phyloP scores from a whole-genome alignment of 768 basidiomycete species.

The Termitomyces sp. region DNA sequence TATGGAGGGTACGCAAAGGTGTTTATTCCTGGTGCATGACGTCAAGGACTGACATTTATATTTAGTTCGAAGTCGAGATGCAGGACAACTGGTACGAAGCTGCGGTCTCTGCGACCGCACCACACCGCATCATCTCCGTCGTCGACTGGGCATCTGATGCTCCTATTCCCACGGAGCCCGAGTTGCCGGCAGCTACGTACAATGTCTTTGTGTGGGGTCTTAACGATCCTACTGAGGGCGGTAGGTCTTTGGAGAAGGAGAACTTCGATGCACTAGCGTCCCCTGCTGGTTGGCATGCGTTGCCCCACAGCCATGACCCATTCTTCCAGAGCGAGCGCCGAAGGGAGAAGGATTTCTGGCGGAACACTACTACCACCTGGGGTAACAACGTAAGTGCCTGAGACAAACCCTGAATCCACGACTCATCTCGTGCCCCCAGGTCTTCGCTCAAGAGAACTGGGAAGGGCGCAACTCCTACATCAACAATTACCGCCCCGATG shows the following conservation, averaged over 20 bases:
- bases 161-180: conserved; percentile 30
- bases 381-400: conserved; percentile 68
- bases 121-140: conserved; percentile 80
- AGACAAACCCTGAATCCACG: background rate
- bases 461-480: conserved; percentile 65
- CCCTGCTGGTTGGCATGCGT: conserved; percentile 88
- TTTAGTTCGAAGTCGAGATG: conserved; percentile 88
- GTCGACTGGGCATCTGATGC: conserved; percentile 95
- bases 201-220: conserved; percentile 77
- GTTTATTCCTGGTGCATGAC: background rate
- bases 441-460: conserved; percentile 95
- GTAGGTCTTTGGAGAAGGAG: conserved; percentile 55
- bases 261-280: conserved; percentile 76
- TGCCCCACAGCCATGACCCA: conserved; percentile 74
- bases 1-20: conserved; percentile 65
- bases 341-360: conserved; percentile 36
- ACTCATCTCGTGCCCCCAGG: conserved; percentile 21
- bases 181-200: conserved; percentile 47
- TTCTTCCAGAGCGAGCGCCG: conserved; percentile 27
- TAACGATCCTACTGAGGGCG: conserved; percentile 80
- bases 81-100: conserved; percentile 96
- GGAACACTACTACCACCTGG: conserved; percentile 78
- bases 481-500: conserved; percentile 79
- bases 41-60: background rate
- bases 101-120: conserved; percentile 68